Percentiles rank a stretch among this genome's conserved stretches.
phyloP scores from a whole-genome alignment of 164 flowering plant species.

The Aristolochia contorta region DNA sequence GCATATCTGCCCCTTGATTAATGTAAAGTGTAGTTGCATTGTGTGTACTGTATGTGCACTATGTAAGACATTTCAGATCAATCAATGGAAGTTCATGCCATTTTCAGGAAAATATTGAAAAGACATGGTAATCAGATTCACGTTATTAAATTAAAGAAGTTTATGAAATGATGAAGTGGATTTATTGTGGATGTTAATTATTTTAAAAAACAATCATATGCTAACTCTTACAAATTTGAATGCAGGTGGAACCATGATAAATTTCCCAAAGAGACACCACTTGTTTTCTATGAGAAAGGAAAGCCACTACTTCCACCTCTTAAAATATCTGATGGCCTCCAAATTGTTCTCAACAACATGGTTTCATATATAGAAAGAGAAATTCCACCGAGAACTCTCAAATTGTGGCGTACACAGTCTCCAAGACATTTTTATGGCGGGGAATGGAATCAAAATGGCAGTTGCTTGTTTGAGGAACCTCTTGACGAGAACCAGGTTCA shows the following conservation, averaged over 20 bases:
- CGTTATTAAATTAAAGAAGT: too few relatives aligned
- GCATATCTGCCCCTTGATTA: too few relatives aligned
- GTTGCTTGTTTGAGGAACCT: slow-evolving; percentile 68
- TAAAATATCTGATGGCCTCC: slow-evolving; percentile 56
- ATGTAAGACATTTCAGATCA: too few relatives aligned
- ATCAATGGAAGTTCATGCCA: too few relatives aligned
- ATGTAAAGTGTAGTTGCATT: too few relatives aligned
- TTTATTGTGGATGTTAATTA: not conserved
- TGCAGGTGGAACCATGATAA: slow-evolving; percentile 87
- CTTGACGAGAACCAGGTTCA: slow-evolving; percentile 63
- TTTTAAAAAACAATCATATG: not conserved
- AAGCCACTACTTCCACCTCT: slow-evolving; percentile 59
- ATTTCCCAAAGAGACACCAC: slow-evolving; percentile 88
- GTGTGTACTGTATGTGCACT: too few relatives aligned
- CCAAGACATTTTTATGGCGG: slow-evolving; percentile 96
- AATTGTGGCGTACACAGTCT: slow-evolving; percentile 92
- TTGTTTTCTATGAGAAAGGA: slow-evolving; percentile 64
- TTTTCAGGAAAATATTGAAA: too few relatives aligned
- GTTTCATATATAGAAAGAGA: slow-evolving; percentile 49
- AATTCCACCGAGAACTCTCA: slow-evolving; percentile 52
- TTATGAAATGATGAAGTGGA: too few relatives aligned
- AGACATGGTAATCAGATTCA: too few relatives aligned
- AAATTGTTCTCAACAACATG: slow-evolving; percentile 64
- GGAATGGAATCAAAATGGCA: slow-evolving; percentile 97
- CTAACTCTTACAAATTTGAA: slow-evolving; percentile 3